Evolutionary conservation across 1,139 yeast species (phyloP).

Genomic region (Geotrichum bryndzae): DNA sequence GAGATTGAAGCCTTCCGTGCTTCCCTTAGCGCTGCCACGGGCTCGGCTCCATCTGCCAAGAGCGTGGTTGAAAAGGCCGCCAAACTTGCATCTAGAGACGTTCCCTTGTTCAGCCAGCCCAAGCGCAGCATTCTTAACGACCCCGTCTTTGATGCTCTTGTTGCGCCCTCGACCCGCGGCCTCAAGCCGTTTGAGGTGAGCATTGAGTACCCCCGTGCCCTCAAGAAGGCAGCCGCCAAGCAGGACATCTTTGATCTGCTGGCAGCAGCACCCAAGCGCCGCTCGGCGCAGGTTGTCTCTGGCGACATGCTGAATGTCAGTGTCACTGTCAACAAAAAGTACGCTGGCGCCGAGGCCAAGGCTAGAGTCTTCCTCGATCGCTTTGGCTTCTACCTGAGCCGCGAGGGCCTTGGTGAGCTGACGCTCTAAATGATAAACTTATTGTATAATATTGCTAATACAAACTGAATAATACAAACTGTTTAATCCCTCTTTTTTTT

Average conservation of each 20-base stretch:
- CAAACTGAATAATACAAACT: not conserved
- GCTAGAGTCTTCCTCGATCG: conserved; percentile 39
- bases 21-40: conserved; percentile 33
- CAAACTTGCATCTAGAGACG: conserved; percentile 35
- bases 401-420: conserved; percentile 25
- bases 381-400: conserved; percentile 28
- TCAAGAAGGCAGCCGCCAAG: conserved; percentile 23
- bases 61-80: conserved; percentile 39
- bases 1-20: conserved; percentile 24
- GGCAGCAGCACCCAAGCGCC: conserved; percentile 26
- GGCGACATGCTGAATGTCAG: conserved; percentile 32
- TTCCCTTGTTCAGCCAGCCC: conserved; percentile 42
- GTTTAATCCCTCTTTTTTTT: not conserved
- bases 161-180: conserved; percentile 37
- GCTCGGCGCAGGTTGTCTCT: conserved; percentile 24
- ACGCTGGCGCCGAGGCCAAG: conserved; percentile 41
- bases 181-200: conserved; percentile 52
- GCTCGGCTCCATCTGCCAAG: conserved; percentile 28
- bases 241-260: conserved; percentile 41
- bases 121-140: conserved; percentile 47
- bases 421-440: conserved; percentile 2
- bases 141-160: conserved; percentile 59
- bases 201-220: conserved; percentile 41
- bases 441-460: not conserved
- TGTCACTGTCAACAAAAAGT: conserved; percentile 45